A percentile compares a stretch with the other conserved stretches of the same genome.
phyloP scores from a whole-genome alignment of 352 stramenopile genomes.

The Peronospora destructor region DNA sequence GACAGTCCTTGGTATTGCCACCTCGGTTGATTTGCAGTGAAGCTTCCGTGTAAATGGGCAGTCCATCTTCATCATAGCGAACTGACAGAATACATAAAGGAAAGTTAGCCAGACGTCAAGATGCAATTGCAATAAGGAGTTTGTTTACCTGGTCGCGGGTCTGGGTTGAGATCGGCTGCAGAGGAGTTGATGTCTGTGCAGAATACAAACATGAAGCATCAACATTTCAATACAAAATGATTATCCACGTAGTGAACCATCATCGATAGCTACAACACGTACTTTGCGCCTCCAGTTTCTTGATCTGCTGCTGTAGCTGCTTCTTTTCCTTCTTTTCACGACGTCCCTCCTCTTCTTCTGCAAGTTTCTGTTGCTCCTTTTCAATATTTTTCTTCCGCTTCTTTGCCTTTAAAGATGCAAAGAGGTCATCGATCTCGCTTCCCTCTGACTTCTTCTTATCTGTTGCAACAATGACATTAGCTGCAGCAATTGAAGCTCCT shows the following conservation, averaged over 20 bases:
- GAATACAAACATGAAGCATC: slow-evolving; percentile 2
- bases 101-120: slow-evolving; percentile 7
- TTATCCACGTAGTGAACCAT: not conserved
- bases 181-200: slow-evolving; percentile 71
- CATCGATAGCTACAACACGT: slow-evolving; percentile 10
- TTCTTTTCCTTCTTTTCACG: slow-evolving; percentile 54
- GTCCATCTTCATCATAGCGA: slow-evolving; percentile 77
- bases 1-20: slow-evolving; percentile 78
- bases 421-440: slow-evolving; percentile 75
- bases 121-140: not conserved
- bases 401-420: slow-evolving; percentile 61
- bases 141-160: slow-evolving; percentile 58
- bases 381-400: slow-evolving; percentile 63
- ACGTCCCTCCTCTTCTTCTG: slow-evolving; percentile 36
- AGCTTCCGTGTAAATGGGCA: slow-evolving; percentile 84
- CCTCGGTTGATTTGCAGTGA: slow-evolving; percentile 78
- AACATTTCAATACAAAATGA: not conserved
- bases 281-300: slow-evolving; percentile 78
- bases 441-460: slow-evolving; percentile 23
- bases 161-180: slow-evolving; percentile 52
- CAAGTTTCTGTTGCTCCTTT: slow-evolving; percentile 46
- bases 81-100: slow-evolving; percentile 28
- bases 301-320: slow-evolving; percentile 69
- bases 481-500: not conserved
- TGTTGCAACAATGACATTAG: not conserved